These are phyloP conservation scores for Diutina mesorugosa DNA, from an alignment of 1,139 yeast species.

Conservation along the genomic window DNA sequence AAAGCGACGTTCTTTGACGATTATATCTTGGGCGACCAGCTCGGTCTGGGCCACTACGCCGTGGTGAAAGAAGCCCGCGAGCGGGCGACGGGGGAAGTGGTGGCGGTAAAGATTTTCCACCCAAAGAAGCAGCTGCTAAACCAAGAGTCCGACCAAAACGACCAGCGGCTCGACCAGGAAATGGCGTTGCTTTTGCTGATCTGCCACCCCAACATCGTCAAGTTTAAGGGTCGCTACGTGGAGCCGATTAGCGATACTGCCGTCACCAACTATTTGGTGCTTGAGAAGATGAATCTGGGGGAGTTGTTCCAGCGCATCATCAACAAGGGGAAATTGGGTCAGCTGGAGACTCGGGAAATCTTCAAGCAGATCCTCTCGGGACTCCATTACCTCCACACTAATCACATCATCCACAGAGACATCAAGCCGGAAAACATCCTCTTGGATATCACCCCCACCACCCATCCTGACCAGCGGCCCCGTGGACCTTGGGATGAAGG, in stretches of 20 bases:
- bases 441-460: slow-evolving; percentile 45
- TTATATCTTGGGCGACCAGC: slow-evolving; percentile 44
- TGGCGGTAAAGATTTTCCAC: slow-evolving; percentile 69
- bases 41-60: slow-evolving; percentile 74
- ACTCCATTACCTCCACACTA: slow-evolving; percentile 47
- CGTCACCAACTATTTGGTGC: slow-evolving; percentile 49
- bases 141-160: slow-evolving; percentile 19
- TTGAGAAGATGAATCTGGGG: slow-evolving; percentile 65
- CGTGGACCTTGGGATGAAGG: slow-evolving; percentile 59
- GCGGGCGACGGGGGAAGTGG: slow-evolving; percentile 42
- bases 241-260: slow-evolving; percentile 49
- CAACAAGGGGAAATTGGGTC: slow-evolving; percentile 44
- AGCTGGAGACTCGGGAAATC: slow-evolving; percentile 49
- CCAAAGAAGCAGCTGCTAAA: slow-evolving; percentile 31
- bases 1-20: slow-evolving; percentile 40
- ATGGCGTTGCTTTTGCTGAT: slow-evolving; percentile 52
- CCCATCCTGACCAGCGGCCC: slow-evolving; percentile 35
- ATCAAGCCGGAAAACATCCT: slow-evolving; percentile 86
- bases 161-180: slow-evolving; percentile 52
- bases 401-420: slow-evolving; percentile 77
- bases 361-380: slow-evolving; percentile 55
- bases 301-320: slow-evolving; percentile 63
- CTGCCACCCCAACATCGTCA: slow-evolving; percentile 60
- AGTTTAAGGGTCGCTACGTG: slow-evolving; percentile 50
- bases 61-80: slow-evolving; percentile 59